Percentiles rank a stretch among this genome's conserved stretches.
Evolutionary conservation across 805 yeast species (phyloP).

Genomic region (Candida parachauliodes): DNA sequence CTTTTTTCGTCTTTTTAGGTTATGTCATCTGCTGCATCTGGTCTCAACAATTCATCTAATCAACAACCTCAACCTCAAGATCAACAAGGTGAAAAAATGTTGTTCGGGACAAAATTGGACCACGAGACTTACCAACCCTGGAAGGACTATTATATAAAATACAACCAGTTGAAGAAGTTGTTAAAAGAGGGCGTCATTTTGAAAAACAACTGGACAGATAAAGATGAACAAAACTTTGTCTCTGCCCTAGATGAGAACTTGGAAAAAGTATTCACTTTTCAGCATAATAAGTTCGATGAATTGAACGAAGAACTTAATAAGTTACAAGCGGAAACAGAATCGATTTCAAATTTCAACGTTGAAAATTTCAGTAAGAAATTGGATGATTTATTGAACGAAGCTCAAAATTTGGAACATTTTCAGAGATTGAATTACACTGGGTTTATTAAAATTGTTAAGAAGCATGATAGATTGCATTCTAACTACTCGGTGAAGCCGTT

Average conservation of each 20-base stretch:
- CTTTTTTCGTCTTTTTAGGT: not conserved
- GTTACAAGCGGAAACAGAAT: conserved; percentile 58
- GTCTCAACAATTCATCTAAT: too few relatives aligned
- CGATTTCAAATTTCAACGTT: conserved; percentile 47
- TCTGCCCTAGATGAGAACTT: conserved; percentile 62
- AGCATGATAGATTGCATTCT: conserved; percentile 89
- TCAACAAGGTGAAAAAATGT: conserved; percentile 43
- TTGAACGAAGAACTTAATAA: conserved; percentile 61
- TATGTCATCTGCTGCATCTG: not conserved
- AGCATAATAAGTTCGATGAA: conserved; percentile 61
- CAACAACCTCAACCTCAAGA: not conserved
- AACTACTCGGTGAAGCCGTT: conserved; percentile 87
- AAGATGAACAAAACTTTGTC: conserved; percentile 70
- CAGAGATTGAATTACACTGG: conserved; percentile 93
- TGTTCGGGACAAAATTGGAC: conserved; percentile 80
- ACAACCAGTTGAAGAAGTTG: conserved; percentile 60
- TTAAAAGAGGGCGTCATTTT: conserved; percentile 63
- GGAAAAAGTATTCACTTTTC: conserved; percentile 76
- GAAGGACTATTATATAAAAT: conserved; percentile 69
- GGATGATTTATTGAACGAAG: conserved; percentile 68
- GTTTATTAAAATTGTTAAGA: conserved; percentile 88
- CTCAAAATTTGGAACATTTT: conserved; percentile 86
- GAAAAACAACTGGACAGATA: conserved; percentile 57
- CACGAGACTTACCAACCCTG: conserved; percentile 86
- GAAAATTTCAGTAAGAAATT: conserved; percentile 59